Evolutionary conservation across 768 basidiomycete species (phyloP).

Genomic region (Leccinum truebloodii): DNA sequence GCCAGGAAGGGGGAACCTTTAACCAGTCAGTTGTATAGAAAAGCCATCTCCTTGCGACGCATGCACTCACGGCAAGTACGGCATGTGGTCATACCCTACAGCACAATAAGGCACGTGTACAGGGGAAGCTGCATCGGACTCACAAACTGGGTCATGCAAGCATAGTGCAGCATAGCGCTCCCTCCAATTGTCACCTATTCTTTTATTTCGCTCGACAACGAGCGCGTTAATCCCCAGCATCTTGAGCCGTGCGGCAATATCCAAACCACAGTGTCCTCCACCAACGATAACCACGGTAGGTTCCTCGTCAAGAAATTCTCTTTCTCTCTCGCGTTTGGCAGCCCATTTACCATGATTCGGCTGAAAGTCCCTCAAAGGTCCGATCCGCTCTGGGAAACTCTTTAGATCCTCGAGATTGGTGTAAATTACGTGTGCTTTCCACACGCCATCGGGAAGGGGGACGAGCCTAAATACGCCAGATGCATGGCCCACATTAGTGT

Average conservation of each 20-base stretch:
- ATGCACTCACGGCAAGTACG: slow-evolving; percentile 53
- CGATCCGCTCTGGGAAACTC: slow-evolving; percentile 44
- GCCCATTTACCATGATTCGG: slow-evolving; percentile 38
- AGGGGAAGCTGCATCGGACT: slow-evolving; percentile 3
- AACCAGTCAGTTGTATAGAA: background rate
- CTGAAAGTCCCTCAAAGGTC: slow-evolving; percentile 43
- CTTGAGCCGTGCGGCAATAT: slow-evolving; percentile 56
- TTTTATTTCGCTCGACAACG: slow-evolving; percentile 27
- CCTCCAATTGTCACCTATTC: slow-evolving; percentile 36
- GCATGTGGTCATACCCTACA: slow-evolving; percentile 49
- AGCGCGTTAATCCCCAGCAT: slow-evolving; percentile 23
- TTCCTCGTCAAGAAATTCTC: slow-evolving; percentile 38
- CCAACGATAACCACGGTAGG: slow-evolving; percentile 55
- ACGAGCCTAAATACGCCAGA: slow-evolving; percentile 50
- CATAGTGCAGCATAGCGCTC: slow-evolving; percentile 31
- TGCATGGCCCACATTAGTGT: slow-evolving; percentile 39
- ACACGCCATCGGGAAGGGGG: slow-evolving; percentile 40
- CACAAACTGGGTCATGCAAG: slow-evolving; percentile 36
- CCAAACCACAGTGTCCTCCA: slow-evolving; percentile 55
- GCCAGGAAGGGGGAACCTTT: slow-evolving; percentile 62
- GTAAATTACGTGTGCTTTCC: slow-evolving; percentile 50
- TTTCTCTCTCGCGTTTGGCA: slow-evolving; percentile 28
- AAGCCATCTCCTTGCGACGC: background rate
- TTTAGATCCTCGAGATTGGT: slow-evolving; percentile 54
- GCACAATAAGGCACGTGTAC: background rate